phyloP scores from a whole-genome alignment of 768 basidiomycete genomes.

The Hemileccinum impolitum region DNA sequence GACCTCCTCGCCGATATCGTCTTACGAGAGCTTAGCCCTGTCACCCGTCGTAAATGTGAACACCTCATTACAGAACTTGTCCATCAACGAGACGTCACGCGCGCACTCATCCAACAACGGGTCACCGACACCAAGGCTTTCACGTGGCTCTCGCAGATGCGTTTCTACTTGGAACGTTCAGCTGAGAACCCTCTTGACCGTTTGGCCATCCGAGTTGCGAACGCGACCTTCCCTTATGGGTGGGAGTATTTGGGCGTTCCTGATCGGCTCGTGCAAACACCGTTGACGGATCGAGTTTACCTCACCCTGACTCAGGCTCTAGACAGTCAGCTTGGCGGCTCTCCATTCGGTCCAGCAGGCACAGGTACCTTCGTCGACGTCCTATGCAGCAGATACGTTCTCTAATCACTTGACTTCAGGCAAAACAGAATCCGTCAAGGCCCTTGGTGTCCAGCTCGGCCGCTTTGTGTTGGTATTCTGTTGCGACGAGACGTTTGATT shows the following conservation, averaged over 20 bases:
- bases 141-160: constrained; percentile 97
- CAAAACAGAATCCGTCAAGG: constrained; percentile 99
- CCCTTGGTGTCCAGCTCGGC: constrained; percentile 94
- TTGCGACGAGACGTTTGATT: constrained; percentile 99
- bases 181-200: constrained; percentile 78
- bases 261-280: constrained; percentile 96
- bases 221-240: constrained; percentile 92
- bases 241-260: constrained; percentile 99
- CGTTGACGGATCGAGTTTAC: constrained; percentile 95
- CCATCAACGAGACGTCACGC: constrained; percentile 94
- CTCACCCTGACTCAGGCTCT: constrained; percentile 95
- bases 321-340: constrained; percentile 91
- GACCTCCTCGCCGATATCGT: constrained; percentile 98
- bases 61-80: constrained; percentile 98
- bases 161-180: constrained; percentile 82
- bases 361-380: constrained; percentile 55
- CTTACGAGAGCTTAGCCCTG: constrained; percentile 79
- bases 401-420: constrained; percentile 42
- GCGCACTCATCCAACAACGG: constrained; percentile 66
- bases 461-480: constrained; percentile 99
- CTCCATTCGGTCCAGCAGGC: constrained; percentile 98
- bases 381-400: neutral
- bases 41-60: constrained; percentile 97
- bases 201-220: constrained; percentile 78
- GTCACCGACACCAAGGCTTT: constrained; percentile 70